Percentiles rank a stretch among this genome's conserved stretches.
These are phyloP conservation scores for Barnettozyma vustinii DNA, from an alignment of 805 yeast genomes.

Conservation along the genomic window DNA sequence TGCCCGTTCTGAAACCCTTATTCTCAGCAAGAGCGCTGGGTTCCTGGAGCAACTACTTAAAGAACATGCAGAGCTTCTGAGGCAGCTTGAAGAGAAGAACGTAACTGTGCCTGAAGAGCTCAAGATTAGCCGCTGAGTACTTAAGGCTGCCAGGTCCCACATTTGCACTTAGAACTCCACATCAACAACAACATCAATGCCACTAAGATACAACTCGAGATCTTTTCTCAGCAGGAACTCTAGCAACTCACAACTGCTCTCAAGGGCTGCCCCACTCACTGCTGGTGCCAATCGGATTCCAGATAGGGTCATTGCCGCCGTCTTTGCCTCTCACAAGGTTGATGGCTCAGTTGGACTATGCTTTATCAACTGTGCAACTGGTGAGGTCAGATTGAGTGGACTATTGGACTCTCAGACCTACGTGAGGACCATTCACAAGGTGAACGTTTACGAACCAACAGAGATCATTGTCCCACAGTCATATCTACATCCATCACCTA, in stretches of 20 bases:
- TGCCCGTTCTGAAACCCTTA: constrained; percentile 73
- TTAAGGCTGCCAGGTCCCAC: neutral
- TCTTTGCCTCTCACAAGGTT: constrained; percentile 25
- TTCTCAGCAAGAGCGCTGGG: constrained; percentile 58
- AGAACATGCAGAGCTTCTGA: constrained; percentile 44
- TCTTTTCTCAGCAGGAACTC: neutral
- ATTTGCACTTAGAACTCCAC: neutral
- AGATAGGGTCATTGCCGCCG: constrained; percentile 23
- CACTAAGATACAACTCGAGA: neutral
- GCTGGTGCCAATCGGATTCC: constrained; percentile 10
- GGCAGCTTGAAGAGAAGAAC: constrained; percentile 35
- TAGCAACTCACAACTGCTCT: neutral
- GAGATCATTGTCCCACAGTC: constrained; percentile 32
- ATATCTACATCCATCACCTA: constrained; percentile 23
- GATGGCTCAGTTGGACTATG: constrained; percentile 35
- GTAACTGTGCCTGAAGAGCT: constrained; percentile 6
- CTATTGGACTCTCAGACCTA: constrained; percentile 41
- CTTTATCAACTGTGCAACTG: constrained; percentile 33
- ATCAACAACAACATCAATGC: neutral
- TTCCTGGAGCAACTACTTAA: constrained; percentile 45
- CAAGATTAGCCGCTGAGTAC: constrained; percentile 1
- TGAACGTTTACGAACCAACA: constrained; percentile 30
- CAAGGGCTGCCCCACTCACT: constrained; percentile 5
- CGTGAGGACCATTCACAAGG: constrained; percentile 38
- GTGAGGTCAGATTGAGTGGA: constrained; percentile 32